phyloP scores from a whole-genome alignment of 805 yeast species.

The Barnettozyma siamensis region DNA sequence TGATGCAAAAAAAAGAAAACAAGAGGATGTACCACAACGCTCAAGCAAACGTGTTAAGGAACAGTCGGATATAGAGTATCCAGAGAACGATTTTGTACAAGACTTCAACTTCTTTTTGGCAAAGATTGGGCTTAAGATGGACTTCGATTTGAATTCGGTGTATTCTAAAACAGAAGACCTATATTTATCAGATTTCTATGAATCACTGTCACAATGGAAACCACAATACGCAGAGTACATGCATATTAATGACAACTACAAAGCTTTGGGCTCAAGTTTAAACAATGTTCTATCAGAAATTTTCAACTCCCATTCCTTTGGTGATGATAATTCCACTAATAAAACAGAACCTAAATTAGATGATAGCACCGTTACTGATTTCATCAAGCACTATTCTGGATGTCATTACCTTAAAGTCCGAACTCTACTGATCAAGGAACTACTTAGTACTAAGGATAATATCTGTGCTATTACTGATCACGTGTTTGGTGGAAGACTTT shows the following conservation, averaged over 20 bases:
- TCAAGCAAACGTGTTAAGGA: conserved; percentile 35
- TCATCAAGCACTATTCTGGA: conserved; percentile 24
- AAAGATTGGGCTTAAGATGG: background rate
- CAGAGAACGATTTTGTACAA: conserved; percentile 6
- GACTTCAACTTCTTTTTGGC: conserved; percentile 8
- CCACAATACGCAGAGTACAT: conserved; percentile 25
- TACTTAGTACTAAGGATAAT: conserved; percentile 17
- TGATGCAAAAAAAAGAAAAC: conserved; percentile 13
- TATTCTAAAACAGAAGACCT: background rate
- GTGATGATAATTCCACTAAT: conserved; percentile 14
- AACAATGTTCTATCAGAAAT: conserved; percentile 25
- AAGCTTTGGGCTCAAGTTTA: conserved; percentile 1
- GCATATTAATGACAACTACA: conserved; percentile 9
- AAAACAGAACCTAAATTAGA: conserved; percentile 11
- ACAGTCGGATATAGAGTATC: conserved; percentile 22
- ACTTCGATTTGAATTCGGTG: conserved; percentile 4
- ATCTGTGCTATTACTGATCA: conserved; percentile 32
- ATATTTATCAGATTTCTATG: conserved; percentile 11
- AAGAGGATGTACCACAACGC: conserved; percentile 27
- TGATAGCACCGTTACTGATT: conserved; percentile 16
- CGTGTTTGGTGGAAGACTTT: conserved; percentile 30
- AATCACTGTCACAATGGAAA: conserved; percentile 19
- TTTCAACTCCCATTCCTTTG: conserved; percentile 26
- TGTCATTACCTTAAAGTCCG: conserved; percentile 36
- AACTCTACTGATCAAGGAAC: conserved; percentile 23